Evolutionary conservation across 2,329 filamentous ascomycete species (phyloP).

Genomic region (Colletotrichum magnum): DNA sequence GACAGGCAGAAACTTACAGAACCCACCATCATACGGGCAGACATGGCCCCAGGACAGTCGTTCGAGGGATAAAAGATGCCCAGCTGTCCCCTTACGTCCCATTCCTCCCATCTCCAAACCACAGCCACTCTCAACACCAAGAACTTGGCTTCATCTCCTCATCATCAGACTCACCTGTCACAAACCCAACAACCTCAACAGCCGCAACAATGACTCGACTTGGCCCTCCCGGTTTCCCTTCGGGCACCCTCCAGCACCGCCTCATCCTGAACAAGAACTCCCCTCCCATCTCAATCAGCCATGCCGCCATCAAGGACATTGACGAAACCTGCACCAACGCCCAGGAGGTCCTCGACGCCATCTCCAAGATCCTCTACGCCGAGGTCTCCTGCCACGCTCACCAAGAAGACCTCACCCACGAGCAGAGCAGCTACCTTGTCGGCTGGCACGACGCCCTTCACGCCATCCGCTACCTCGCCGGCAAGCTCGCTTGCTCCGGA

Average conservation of each 20-base stretch:
- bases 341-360: neutral
- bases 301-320: neutral
- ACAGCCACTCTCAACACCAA: too few species aligned
- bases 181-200: neutral
- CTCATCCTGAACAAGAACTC: neutral
- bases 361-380: neutral
- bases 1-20: too few species aligned
- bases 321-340: neutral
- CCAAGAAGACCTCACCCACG: neutral
- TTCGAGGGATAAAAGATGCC: too few species aligned
- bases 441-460: conserved; percentile 28
- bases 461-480: conserved; percentile 1
- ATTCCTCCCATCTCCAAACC: too few species aligned
- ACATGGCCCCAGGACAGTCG: too few species aligned
- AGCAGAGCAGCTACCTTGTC: conserved; percentile 7
- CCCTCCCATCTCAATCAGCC: neutral
- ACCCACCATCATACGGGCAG: too few species aligned
- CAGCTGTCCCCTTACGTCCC: too few species aligned
- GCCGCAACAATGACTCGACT: neutral
- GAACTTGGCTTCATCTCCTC: neutral
- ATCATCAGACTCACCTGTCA: neutral
- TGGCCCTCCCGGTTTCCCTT: neutral
- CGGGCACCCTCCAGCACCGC: neutral
- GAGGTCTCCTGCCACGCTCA: neutral
- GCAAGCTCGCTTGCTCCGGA: neutral